Evolutionary conservation across 805 yeast genomes (phyloP).

Genomic region (Spathaspora girioi): DNA sequence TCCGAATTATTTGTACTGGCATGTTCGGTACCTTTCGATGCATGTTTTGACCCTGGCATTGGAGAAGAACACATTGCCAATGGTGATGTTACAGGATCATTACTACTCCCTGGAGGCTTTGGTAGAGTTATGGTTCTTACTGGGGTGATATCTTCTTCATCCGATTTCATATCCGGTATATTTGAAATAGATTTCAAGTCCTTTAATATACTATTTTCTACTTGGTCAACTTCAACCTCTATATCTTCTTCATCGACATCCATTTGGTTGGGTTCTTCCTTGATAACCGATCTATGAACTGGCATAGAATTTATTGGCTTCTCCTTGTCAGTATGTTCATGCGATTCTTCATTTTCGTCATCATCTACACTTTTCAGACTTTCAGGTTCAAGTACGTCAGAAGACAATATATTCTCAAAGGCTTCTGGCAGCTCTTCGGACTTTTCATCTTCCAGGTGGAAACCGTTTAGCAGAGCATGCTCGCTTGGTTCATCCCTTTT

Average conservation of each 20-base stretch:
- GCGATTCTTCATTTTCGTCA: too few relatives aligned
- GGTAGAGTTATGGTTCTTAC: background rate
- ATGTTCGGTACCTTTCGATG: background rate
- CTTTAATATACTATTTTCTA: background rate
- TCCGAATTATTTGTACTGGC: background rate
- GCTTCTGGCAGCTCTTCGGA: background rate
- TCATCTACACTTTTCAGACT: too few relatives aligned
- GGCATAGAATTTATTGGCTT: too few relatives aligned
- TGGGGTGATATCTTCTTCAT: background rate
- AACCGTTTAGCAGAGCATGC: background rate
- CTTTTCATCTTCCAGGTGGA: background rate
- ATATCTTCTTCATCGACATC: background rate
- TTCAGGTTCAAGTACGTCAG: too few relatives aligned
- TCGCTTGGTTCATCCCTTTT: background rate
- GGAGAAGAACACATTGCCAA: slow-evolving; percentile 5
- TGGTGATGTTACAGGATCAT: slow-evolving; percentile 4
- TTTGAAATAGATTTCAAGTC: background rate
- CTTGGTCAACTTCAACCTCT: background rate
- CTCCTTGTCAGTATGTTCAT: too few relatives aligned
- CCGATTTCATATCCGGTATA: background rate
- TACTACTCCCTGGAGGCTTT: background rate
- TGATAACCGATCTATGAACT: too few relatives aligned
- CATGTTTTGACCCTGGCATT: background rate
- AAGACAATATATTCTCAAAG: too few relatives aligned
- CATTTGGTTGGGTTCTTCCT: too few relatives aligned